phyloP scores from a whole-genome alignment of 805 yeast species.

The Suhomyces tanzawaensis region DNA sequence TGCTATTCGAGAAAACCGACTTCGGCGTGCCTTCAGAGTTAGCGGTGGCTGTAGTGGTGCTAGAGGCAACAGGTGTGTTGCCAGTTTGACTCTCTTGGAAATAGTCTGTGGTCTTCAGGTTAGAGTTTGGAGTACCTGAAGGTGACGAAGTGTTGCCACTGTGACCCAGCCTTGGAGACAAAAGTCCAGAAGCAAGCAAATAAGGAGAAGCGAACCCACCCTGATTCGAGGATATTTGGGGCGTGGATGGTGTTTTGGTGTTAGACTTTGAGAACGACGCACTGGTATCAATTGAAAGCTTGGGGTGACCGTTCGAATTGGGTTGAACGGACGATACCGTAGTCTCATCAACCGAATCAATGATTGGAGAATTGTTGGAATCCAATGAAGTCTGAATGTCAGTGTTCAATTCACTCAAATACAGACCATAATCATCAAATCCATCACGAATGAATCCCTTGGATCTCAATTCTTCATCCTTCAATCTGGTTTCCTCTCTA shows the following conservation, averaged over 20 bases:
- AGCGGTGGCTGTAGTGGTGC: constrained; percentile 2
- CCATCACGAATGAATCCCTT: constrained; percentile 35
- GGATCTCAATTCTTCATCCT: constrained; percentile 50
- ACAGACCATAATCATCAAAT: constrained; percentile 15
- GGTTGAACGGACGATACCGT: constrained; percentile 24
- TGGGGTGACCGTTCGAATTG: constrained; percentile 18
- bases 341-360: constrained; percentile 32
- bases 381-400: constrained; percentile 27
- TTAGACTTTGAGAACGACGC: constrained; percentile 15
- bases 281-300: constrained; percentile 34
- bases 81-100: constrained; percentile 12
- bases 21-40: constrained; percentile 17
- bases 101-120: constrained; percentile 13
- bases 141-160: constrained; percentile 16
- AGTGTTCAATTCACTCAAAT: constrained; percentile 10
- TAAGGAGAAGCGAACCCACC: constrained; percentile 68
- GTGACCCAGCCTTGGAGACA: constrained; percentile 46
- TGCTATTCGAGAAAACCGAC: constrained; percentile 21
- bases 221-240: constrained; percentile 25
- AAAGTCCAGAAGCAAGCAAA: constrained; percentile 58
- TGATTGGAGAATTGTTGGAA: constrained; percentile 27
- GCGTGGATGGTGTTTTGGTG: constrained; percentile 36
- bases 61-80: constrained; percentile 1
- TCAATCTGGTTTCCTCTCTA: constrained; percentile 64
- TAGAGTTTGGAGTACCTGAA: constrained; percentile 15